A percentile compares a stretch with the other conserved stretches of the same genome.
Evolutionary conservation across 1,139 yeast genomes (phyloP).

Genomic region (Yamadazyma mexicana): DNA sequence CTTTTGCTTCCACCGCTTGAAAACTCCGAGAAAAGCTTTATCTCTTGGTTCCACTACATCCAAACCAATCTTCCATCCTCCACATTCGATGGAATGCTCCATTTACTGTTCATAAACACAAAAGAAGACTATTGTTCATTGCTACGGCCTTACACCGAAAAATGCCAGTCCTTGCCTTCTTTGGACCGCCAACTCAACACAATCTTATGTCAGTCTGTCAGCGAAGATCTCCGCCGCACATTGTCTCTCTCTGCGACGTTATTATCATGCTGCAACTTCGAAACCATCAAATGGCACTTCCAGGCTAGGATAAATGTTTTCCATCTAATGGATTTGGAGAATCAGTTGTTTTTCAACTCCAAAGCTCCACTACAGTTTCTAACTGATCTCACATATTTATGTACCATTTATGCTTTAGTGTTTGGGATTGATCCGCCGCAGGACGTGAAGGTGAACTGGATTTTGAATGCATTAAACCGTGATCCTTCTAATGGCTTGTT

Average conservation of each 20-base stretch:
- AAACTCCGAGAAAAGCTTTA: conserved; percentile 12
- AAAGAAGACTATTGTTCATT: conserved; percentile 11
- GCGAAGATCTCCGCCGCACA: conserved; percentile 1
- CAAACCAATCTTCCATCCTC: conserved; percentile 11
- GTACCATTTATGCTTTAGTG: conserved; percentile 14
- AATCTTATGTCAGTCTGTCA: conserved; percentile 11
- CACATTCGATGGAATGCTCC: conserved; percentile 9
- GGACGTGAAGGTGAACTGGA: conserved; percentile 19
- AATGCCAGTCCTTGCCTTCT: conserved; percentile 5
- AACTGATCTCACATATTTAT: conserved; percentile 15
- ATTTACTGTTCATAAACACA: conserved; percentile 12
- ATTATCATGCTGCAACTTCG: conserved; percentile 16
- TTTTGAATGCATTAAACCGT: conserved; percentile 16
- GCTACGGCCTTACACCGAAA: conserved; percentile 4
- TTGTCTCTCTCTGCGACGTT: conserved; percentile 5
- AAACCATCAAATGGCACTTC: conserved; percentile 16
- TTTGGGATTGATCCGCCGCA: conserved; percentile 14
- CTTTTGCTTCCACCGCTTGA: conserved; percentile 12
- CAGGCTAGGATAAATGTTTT: conserved; percentile 15
- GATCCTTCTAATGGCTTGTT: conserved; percentile 9
- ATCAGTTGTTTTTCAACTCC: conserved; percentile 11
- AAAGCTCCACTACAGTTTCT: conserved; percentile 11
- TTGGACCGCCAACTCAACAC: conserved; percentile 10
- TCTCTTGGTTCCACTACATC: conserved; percentile 15
- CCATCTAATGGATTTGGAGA: conserved; percentile 17